These are phyloP conservation scores for Friedmanniomyces simplex DNA, from an alignment of 495 filamentous ascomycete genomes.

Conservation along the genomic window DNA sequence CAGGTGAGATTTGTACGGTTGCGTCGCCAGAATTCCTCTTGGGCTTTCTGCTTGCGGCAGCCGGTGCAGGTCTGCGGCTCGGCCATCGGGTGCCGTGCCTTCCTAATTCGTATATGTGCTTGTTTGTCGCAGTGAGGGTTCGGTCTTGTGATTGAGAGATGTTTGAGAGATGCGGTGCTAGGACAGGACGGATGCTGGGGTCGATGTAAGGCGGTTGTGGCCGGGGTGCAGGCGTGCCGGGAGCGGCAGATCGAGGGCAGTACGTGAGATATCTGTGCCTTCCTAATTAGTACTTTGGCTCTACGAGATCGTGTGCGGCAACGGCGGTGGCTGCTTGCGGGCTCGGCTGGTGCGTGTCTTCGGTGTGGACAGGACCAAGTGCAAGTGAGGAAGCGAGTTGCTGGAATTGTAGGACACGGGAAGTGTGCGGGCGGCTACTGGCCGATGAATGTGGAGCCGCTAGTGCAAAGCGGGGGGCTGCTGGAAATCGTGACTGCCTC, in stretches of 20 bases:
- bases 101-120: not conserved
- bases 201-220: not conserved
- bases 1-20: constrained; percentile 3
- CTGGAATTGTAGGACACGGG: not conserved
- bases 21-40: not conserved
- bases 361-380: no score
- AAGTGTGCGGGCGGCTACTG: not conserved
- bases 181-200: not conserved
- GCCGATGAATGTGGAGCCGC: not conserved
- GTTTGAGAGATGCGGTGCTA: not conserved
- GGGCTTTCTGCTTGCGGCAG: constrained; percentile 4
- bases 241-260: no score
- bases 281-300: not conserved
- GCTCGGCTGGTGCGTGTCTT: not conserved
- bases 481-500: not conserved
- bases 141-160: not conserved
- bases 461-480: not conserved
- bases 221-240: no score
- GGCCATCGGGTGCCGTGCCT: not conserved
- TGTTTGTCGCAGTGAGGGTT: not conserved
- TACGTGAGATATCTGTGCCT: not conserved
- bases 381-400: not conserved
- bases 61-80: constrained; percentile 8
- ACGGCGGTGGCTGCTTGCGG: not conserved
- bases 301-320: not conserved